phyloP scores from a whole-genome alignment of 768 basidiomycete genomes.

The Mycena venus region DNA sequence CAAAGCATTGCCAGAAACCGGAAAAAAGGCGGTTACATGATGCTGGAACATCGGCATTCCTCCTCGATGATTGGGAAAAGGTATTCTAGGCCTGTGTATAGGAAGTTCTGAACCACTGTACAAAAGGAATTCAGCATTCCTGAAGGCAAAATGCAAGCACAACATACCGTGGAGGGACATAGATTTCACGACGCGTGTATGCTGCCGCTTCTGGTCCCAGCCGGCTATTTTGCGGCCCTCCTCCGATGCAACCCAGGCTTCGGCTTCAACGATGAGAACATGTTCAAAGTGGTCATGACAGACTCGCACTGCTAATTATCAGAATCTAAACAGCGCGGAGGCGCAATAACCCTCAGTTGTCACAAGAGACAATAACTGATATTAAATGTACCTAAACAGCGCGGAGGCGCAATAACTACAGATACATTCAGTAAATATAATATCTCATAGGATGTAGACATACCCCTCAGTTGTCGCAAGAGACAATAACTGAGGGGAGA shows the following conservation, averaged over 20 bases:
- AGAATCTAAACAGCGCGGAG: too few species aligned
- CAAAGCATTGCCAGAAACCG: too few species aligned
- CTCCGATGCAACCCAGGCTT: conserved; percentile 39
- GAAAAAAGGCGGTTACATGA: too few species aligned
- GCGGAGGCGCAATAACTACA: too few species aligned
- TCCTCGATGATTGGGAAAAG: conserved; percentile 38
- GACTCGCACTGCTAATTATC: conserved; percentile 47
- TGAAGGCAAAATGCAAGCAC: background rate
- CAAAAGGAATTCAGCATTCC: background rate
- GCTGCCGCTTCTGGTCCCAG: conserved; percentile 28
- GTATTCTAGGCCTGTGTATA: conserved; percentile 24
- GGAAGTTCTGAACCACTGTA: conserved; percentile 28
- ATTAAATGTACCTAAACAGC: too few species aligned
- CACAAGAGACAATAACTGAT: too few species aligned
- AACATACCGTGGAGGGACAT: conserved; percentile 36
- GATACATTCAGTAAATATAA: too few species aligned
- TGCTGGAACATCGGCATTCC: conserved; percentile 29
- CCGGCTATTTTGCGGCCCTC: conserved; percentile 34
- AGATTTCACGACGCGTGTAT: conserved; percentile 43
- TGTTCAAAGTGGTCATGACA: conserved; percentile 48
- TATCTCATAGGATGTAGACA: too few species aligned
- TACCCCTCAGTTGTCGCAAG: too few species aligned
- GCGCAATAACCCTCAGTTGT: too few species aligned
- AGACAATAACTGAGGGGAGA: too few species aligned
- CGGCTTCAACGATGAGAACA: conserved; percentile 48